phyloP scores from a whole-genome alignment of 75 land plant genomes.

The Pinus tabuliformis region DNA sequence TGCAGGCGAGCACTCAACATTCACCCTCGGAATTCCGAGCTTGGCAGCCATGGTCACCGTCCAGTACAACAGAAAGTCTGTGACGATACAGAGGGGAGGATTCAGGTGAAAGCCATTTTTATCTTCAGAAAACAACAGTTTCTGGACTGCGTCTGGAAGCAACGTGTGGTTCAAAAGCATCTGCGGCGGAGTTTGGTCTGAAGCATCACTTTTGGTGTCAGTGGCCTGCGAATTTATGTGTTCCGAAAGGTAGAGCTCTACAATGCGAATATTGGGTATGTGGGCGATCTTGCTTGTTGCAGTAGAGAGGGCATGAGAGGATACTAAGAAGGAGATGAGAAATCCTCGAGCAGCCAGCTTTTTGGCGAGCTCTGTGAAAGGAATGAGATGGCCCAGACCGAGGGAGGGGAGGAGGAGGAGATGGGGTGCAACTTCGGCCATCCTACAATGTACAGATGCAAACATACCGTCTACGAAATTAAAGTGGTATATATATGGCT shows the following conservation, averaged over 20 bases:
- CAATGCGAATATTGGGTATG: too few relatives aligned
- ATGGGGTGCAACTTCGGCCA: not conserved
- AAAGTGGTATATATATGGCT: too few relatives aligned
- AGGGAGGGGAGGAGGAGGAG: conserved; percentile 12
- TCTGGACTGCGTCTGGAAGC: too few relatives aligned
- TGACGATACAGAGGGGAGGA: not conserved
- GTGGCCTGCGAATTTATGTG: too few relatives aligned
- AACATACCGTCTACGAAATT: too few relatives aligned
- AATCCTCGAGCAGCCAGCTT: conserved; percentile 15
- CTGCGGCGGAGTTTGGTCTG: too few relatives aligned
- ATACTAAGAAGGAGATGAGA: conserved; percentile 8
- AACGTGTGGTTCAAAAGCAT: too few relatives aligned
- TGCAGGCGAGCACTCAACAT: not conserved
- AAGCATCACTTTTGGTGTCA: too few relatives aligned
- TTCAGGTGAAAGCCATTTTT: not conserved
- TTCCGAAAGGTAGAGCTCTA: too few relatives aligned
- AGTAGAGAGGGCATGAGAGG: not conserved
- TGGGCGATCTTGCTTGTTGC: not conserved
- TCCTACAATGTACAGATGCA: too few relatives aligned
- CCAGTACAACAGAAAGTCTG: not conserved
- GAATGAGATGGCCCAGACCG: conserved; percentile 19
- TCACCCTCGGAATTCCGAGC: not conserved
- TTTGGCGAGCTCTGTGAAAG: conserved; percentile 12
- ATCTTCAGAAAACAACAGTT: too few relatives aligned
- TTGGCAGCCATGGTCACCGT: not conserved